Evolutionary conservation across 495 filamentous ascomycete genomes (phyloP).

Genomic region (Astrothelium subdiscretum): DNA sequence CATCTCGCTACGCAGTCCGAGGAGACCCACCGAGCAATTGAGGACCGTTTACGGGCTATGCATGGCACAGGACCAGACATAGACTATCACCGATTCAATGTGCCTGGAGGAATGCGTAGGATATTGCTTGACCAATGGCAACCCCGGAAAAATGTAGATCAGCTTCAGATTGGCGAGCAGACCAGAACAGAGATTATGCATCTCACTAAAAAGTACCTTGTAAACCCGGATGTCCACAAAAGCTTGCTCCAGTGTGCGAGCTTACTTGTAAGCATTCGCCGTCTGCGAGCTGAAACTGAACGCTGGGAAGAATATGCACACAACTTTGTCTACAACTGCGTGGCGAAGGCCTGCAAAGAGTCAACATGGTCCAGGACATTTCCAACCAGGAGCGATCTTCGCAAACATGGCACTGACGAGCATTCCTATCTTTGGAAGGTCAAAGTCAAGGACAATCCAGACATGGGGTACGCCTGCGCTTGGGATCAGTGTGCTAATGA

Average conservation of each 20-base stretch:
- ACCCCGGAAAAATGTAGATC: conserved; percentile 1
- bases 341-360: not conserved
- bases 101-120: not conserved
- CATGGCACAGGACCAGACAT: not conserved
- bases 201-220: conserved; percentile 5
- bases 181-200: conserved; percentile 1
- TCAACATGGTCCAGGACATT: not conserved
- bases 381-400: not conserved
- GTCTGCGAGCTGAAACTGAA: conserved; percentile 6
- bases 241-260: conserved; percentile 1
- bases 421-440: not conserved
- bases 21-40: not conserved
- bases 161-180: not conserved
- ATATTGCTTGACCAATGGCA: conserved; percentile 8
- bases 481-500: not conserved
- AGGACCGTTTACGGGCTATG: not conserved
- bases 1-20: conserved; percentile 3
- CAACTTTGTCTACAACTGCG: conserved; percentile 4
- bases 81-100: not conserved
- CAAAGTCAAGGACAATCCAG: not conserved
- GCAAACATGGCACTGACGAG: not conserved
- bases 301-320: conserved; percentile 9
- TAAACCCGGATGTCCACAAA: conserved; percentile 1
- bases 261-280: conserved; percentile 4
- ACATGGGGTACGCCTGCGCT: not conserved